Base-by-base conservation (phyloP, 1,139 yeast species). In the Suhomyces kunorum region DNA sequence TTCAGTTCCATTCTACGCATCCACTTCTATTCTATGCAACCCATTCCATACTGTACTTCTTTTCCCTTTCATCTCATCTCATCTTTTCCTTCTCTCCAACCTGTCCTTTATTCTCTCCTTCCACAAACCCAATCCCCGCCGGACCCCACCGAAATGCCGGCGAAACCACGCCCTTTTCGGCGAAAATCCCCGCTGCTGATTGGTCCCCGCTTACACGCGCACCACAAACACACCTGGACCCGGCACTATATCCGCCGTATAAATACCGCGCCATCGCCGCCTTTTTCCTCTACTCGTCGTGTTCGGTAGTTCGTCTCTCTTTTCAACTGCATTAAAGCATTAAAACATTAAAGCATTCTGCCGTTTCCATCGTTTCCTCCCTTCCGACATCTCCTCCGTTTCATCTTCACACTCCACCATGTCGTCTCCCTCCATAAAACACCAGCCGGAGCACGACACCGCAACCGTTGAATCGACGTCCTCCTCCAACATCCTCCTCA, bases 381-480 rank as follows among this genome's bases (percentile, higher is more conserved):
- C 9, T 20, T 20, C 23, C 23, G 8, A 20, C 7, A 20, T 9
- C 7, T 7, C 23, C 27, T 6, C 27, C 27, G 27, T n/a, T 28
- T 4, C 34, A 22, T 25, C 22, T 8, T 16, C n/a, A 20, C 13
- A 27, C 5, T 17, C 14, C 24, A 30, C 12, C 23, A 35, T 35
- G 38, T 35, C n/a, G n/a, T n/a, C n/a, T n/a, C n/a, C n/a, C n/a
- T n/a, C 38, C 13, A 4, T 35, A 9, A 35, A 35, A 19, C 16
- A 28, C 16, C 32, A 22, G 9, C 27, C 40, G 8, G 40, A 37
- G 8, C 36, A 32, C 34, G 43, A 40, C 28, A 13, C 37, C 12
- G 32, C 28, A 12, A 40, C 44, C 20, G 24, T 40, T 28, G 40
- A 34, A 19, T 34, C 45, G 22, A 24, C 40, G 29, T 35, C 45